Evolutionary conservation across 1,284 basidiomycete species (phyloP).

Genomic region (Ganoderma leucocontextum): DNA sequence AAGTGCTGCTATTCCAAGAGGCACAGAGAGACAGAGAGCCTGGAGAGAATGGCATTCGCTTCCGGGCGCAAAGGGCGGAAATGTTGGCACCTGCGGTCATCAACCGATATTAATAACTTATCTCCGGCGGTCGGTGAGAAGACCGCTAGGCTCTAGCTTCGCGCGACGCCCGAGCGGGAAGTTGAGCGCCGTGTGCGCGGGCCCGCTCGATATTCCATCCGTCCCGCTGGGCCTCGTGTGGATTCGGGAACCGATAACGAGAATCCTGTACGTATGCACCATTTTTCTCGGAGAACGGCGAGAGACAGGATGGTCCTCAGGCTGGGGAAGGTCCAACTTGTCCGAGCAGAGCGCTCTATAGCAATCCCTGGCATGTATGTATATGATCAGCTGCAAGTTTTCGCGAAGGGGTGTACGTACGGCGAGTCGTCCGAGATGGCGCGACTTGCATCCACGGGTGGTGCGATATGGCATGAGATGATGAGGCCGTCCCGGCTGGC

Average conservation of each 20-base stretch:
- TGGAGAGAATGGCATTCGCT: no score
- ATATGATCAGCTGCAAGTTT: neutral
- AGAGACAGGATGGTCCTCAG: neutral
- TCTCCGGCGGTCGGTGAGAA: constrained; percentile 4
- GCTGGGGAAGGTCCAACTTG: neutral
- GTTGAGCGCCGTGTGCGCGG: neutral
- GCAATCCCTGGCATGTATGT: neutral
- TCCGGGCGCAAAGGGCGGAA: neutral
- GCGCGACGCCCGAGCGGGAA: neutral
- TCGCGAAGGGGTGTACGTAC: neutral
- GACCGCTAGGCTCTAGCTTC: neutral
- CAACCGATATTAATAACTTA: neutral
- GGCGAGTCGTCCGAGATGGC: neutral
- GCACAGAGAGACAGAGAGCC: no score
- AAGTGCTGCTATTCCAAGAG: neutral
- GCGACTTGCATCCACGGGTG: neutral
- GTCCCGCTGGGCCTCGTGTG: neutral
- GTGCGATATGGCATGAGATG: neutral
- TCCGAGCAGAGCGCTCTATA: neutral
- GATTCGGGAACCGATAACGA: neutral
- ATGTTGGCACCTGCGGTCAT: neutral
- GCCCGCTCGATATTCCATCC: neutral
- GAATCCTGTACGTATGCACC: neutral
- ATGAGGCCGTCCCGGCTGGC: neutral
- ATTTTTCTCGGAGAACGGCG: neutral